phyloP scores from a whole-genome alignment of 140 eudicot genomes.

The Cichorium intybus region DNA sequence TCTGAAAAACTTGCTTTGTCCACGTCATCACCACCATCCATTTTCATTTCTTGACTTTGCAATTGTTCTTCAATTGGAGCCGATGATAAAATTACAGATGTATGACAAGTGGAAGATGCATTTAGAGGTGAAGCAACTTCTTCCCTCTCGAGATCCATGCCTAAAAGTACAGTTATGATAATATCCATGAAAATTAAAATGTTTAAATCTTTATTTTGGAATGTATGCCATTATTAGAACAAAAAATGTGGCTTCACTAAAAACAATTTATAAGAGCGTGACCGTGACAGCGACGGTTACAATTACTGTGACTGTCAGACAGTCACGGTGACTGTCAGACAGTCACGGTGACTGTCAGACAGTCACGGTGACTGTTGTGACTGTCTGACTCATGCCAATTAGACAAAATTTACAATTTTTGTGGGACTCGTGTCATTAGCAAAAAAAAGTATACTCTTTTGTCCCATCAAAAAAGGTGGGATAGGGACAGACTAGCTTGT shows the following conservation, averaged over 20 bases:
- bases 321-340: too few species aligned
- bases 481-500: too few species aligned
- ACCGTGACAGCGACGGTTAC: too few species aligned
- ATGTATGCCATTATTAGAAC: not conserved
- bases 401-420: not conserved
- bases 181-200: not conserved
- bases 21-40: conserved; percentile 9
- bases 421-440: too few species aligned
- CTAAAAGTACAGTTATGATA: not conserved
- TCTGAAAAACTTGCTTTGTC: conserved; percentile 16
- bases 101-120: conserved; percentile 24
- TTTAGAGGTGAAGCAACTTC: conserved; percentile 3
- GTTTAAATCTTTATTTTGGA: not conserved
- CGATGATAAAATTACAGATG: not conserved
- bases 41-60: conserved; percentile 14
- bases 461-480: not conserved
- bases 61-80: not conserved
- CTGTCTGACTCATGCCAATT: not conserved
- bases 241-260: not conserved
- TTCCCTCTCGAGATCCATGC: not conserved
- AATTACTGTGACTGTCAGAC: too few species aligned
- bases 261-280: too few species aligned
- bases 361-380: too few species aligned
- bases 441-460: too few species aligned
- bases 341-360: too few species aligned